phyloP scores from a whole-genome alignment of 1,284 basidiomycete species.

The Pseudozyma sp. region DNA sequence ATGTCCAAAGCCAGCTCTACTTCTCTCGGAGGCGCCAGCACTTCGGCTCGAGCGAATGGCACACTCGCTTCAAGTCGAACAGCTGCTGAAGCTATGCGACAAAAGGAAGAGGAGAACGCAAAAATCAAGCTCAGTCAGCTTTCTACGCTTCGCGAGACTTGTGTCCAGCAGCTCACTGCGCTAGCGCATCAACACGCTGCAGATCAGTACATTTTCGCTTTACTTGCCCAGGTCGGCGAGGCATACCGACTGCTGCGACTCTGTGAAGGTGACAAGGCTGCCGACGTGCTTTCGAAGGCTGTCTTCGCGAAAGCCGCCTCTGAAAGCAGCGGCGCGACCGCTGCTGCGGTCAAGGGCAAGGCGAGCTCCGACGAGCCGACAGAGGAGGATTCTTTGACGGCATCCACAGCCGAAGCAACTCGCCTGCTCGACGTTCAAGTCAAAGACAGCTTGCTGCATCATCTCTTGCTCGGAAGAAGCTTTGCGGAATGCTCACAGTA shows the following conservation, averaged over 20 bases:
- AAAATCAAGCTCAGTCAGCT: constrained; percentile 27
- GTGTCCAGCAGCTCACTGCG: constrained; percentile 22
- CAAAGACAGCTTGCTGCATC: constrained; percentile 46
- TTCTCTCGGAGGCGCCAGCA: constrained; percentile 14
- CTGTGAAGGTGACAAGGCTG: constrained; percentile 49
- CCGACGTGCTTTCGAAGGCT: constrained; percentile 26
- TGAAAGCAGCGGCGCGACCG: not conserved
- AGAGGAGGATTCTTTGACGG: constrained; percentile 3
- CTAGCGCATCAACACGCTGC: constrained; percentile 39
- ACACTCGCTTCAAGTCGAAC: constrained; percentile 29
- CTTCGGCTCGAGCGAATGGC: constrained; percentile 19
- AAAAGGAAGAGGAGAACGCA: constrained; percentile 28
- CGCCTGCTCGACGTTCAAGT: constrained; percentile 22
- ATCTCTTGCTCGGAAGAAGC: constrained; percentile 56
- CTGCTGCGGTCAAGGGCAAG: not conserved
- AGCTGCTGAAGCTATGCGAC: constrained; percentile 39
- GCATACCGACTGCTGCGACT: constrained; percentile 57
- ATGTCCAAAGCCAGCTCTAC: constrained; percentile 47
- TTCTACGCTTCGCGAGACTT: constrained; percentile 18
- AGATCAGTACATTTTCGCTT: constrained; percentile 38
- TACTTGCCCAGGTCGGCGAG: constrained; percentile 54
- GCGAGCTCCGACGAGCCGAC: not conserved
- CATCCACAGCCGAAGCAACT: not conserved
- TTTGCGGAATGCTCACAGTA: constrained; percentile 62
- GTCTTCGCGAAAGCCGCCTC: not conserved